Conservation (phyloP, 2,329 filamentous ascomycete genomes). For the Bipolaris zeicola region DNA sequence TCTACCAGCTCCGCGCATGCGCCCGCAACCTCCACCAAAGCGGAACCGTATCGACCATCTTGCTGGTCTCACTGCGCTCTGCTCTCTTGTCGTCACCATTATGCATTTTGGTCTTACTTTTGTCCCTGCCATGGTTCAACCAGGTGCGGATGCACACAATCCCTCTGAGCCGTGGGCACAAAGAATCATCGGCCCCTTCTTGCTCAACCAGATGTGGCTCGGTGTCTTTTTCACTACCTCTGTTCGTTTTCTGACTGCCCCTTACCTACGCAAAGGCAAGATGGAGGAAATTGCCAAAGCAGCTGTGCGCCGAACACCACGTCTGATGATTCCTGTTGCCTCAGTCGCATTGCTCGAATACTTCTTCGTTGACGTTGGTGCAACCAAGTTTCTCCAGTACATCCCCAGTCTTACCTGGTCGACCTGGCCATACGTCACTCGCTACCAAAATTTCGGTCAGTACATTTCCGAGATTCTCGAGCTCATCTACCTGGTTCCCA, state of each 20-base stretch:
- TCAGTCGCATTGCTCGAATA: conserved; percentile 54
- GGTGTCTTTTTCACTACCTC: conserved; percentile 58
- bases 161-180: conserved; percentile 50
- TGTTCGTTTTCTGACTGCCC: conserved; percentile 52
- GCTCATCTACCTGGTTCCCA: conserved; percentile 55
- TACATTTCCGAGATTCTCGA: conserved; percentile 55
- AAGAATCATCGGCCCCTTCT: conserved; percentile 51
- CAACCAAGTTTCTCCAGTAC: conserved; percentile 52
- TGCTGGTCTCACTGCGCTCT: conserved; percentile 54
- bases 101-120: conserved; percentile 56
- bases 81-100: conserved; percentile 52
- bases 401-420: conserved; percentile 56
- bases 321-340: conserved; percentile 55
- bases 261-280: conserved; percentile 52
- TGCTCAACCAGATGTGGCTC: conserved; percentile 56
- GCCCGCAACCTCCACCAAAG: conserved; percentile 30
- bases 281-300: conserved; percentile 53
- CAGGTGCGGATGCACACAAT: conserved; percentile 47
- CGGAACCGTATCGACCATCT: conserved; percentile 53
- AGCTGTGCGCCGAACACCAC: conserved; percentile 52
- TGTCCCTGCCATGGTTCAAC: conserved; percentile 45
- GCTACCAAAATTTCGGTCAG: conserved; percentile 50
- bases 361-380: conserved; percentile 54
- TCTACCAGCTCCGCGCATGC: conserved; percentile 38
- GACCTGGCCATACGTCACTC: conserved; percentile 54